Percentiles rank a stretch among this genome's conserved stretches.
Evolutionary conservation across 2,329 filamentous ascomycete genomes (phyloP).

Genomic region (Diaporthe humulicola): DNA sequence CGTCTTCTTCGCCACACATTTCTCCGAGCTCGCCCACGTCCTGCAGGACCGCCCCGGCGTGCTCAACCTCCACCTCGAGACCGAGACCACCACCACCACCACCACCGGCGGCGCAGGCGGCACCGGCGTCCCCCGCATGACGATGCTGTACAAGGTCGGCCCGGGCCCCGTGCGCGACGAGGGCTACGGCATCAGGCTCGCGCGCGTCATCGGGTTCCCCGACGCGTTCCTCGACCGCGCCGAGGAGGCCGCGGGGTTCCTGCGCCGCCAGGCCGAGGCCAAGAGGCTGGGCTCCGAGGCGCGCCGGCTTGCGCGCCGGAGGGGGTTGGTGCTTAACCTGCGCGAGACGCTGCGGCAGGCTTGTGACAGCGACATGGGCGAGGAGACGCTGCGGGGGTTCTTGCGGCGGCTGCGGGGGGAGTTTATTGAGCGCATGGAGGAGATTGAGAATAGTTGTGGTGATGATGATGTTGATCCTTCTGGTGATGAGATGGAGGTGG

Average conservation of each 20-base stretch:
- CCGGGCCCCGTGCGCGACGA: constrained; percentile 78
- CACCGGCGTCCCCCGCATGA: constrained; percentile 72
- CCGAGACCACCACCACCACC: constrained; percentile 67
- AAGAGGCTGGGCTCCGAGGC: constrained; percentile 71
- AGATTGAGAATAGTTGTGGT: constrained; percentile 67
- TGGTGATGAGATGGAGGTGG: background rate
- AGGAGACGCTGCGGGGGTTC: constrained; percentile 73
- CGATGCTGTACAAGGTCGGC: constrained; percentile 88
- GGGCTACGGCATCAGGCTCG: constrained; percentile 88
- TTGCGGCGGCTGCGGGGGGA: constrained; percentile 78
- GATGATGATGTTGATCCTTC: background rate
- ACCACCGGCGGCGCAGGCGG: constrained; percentile 43
- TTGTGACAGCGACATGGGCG: constrained; percentile 73
- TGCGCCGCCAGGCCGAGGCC: constrained; percentile 70
- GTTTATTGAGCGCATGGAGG: constrained; percentile 79
- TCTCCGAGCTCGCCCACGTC: constrained; percentile 83
- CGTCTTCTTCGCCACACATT: constrained; percentile 96
- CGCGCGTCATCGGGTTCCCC: constrained; percentile 81
- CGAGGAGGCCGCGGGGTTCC: constrained; percentile 71
- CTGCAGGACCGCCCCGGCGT: constrained; percentile 83
- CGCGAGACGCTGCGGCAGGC: constrained; percentile 81
- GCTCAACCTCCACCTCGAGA: constrained; percentile 83
- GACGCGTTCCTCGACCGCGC: constrained; percentile 76
- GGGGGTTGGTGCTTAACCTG: constrained; percentile 81
- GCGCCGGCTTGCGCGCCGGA: constrained; percentile 70